These are phyloP conservation scores for Allodekkera sacchari DNA, from an alignment of 805 yeast genomes.

Conservation along the genomic window DNA sequence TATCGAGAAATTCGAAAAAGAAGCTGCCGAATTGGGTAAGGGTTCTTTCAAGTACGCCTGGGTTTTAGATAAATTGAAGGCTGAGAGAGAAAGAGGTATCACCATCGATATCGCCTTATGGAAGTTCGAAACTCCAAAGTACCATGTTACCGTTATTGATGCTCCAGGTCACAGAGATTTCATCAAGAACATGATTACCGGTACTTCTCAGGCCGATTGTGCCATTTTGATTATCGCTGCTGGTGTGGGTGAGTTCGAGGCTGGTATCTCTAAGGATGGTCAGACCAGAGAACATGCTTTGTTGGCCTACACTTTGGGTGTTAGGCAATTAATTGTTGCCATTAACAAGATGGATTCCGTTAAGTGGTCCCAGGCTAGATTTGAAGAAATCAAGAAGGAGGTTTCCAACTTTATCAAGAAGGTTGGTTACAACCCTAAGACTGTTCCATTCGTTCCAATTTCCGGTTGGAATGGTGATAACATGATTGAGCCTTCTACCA, in stretches of 20 bases:
- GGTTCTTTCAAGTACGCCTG: conserved; percentile 98
- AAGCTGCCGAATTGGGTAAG: conserved; percentile 95
- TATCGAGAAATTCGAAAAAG: conserved; percentile 96
- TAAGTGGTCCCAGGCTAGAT: conserved; percentile 78
- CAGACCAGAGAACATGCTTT: conserved; percentile 95
- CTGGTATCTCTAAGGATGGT: conserved; percentile 91
- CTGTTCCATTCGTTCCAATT: conserved; percentile 82
- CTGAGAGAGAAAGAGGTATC: conserved; percentile 96
- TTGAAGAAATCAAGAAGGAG: conserved; percentile 70
- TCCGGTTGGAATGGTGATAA: conserved; percentile 92
- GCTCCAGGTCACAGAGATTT: conserved; percentile 97
- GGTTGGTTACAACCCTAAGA: conserved; percentile 78
- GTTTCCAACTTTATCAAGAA: conserved; percentile 73
- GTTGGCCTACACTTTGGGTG: conserved; percentile 85
- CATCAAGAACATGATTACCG: conserved; percentile 94
- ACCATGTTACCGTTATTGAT: conserved; percentile 84
- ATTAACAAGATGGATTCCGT: conserved; percentile 94
- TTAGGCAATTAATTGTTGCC: conserved; percentile 78
- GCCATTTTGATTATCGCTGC: conserved; percentile 87
- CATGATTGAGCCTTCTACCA: conserved; percentile 77
- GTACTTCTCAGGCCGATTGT: conserved; percentile 91
- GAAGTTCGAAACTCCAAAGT: conserved; percentile 88
- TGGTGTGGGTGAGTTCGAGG: conserved; percentile 92
- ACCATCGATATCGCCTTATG: conserved; percentile 90
- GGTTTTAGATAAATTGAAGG: conserved; percentile 93